Base-by-base conservation (phyloP, 352 stramenopile genomes). In the Thalassiosira delicatula region DNA sequence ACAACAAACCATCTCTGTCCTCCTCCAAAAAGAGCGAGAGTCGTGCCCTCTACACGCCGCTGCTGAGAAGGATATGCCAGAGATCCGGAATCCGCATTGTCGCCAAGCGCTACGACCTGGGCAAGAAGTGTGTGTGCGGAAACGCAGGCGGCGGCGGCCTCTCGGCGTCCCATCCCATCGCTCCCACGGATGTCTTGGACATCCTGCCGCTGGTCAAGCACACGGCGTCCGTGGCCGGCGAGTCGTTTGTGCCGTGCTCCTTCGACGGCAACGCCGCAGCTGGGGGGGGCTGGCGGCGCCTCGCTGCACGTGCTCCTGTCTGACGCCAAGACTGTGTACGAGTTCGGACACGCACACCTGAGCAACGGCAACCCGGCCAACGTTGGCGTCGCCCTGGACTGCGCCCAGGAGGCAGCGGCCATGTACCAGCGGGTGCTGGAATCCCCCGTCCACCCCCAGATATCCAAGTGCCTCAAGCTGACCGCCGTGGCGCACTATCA, bases 171-270 rank as follows among this genome's bases (percentile, higher is more conserved):
- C 92, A 92, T 63, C 96, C 96, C 0, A 97, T 98, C 78, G 87
- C 88, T 54, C 86, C 97, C 21, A 85, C 94, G 19, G 96, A 99
- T 79, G 93, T 99, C 63, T 92, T 95, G 54, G 96, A 95, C 32
- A 90, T 98, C 73, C 91, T 98, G 57, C 96, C 96, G 9, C 90
- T 98, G 25, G 95, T 98, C 27, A 99, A 98, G 89, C 92, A 96
- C 95, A 92, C 65, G 73, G 96, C 87, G 37, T 84, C 87, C 30
- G 72, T 81, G 29, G 62, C 35, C n/a, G 68, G 76, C 23, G 87
- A 91, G 53, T 78, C 83, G 23, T 94, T 94, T 73, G 66, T 81
- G 9, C 81, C 90, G n/a, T 91, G 79, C 35, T 76, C 69, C 25
- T 81, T 86, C 30, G 83, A 76, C 56, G 30, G 67, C 30, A 76